Conservation (phyloP, 2,329 filamentous ascomycete species). For the Aureobasidium sp. region DNA sequence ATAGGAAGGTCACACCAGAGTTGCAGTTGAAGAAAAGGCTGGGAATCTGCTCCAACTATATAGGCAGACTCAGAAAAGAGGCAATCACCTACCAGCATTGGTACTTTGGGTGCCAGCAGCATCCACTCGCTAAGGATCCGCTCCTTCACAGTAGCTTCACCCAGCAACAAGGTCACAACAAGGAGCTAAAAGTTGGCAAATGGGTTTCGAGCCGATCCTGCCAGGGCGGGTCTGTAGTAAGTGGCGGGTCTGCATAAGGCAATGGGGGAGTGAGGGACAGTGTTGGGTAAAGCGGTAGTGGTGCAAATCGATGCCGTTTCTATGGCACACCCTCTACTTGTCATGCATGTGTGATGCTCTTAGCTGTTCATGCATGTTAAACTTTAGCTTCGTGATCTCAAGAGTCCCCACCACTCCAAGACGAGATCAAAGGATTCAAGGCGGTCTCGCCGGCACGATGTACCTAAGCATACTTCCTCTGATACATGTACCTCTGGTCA, state of each 20-base stretch:
- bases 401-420: background rate
- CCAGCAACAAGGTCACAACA: conserved; percentile 2
- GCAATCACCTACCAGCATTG: background rate
- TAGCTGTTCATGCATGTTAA: conserved; percentile 11
- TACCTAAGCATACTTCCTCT: background rate
- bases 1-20: background rate
- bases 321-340: conserved; percentile 9
- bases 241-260: conserved; percentile 8
- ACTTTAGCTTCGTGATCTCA: background rate
- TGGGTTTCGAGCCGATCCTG: conserved; percentile 4
- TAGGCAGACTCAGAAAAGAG: background rate
- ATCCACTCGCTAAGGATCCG: background rate
- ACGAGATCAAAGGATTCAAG: background rate
- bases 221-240: background rate
- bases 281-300: background rate
- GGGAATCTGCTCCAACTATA: background rate
- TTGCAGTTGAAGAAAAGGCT: background rate
- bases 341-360: conserved; percentile 3
- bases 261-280: background rate
- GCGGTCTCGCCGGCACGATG: background rate
- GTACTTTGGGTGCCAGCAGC: background rate
- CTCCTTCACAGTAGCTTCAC: conserved; percentile 1
- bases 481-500: background rate
- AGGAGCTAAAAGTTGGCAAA: conserved; percentile 6
- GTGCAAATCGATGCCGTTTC: conserved; percentile 1